phyloP scores from a whole-genome alignment of 164 flowering plant genomes.

The Stephania cephalantha region DNA sequence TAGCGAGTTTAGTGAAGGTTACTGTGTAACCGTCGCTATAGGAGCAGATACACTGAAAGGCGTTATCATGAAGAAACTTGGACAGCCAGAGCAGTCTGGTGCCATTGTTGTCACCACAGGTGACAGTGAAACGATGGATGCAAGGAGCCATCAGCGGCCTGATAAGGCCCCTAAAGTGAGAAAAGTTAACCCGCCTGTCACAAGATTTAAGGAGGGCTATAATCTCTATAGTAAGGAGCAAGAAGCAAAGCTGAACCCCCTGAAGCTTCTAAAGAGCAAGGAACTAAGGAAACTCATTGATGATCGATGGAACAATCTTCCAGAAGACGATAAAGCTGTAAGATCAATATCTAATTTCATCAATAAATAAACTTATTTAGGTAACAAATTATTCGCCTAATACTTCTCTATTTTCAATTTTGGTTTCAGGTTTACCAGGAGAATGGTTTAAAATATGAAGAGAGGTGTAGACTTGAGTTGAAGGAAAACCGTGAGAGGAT shows the following conservation, averaged over 20 bases:
- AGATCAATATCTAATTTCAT: not conserved
- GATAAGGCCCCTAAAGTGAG: not conserved
- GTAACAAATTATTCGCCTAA: not conserved
- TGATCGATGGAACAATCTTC: not conserved
- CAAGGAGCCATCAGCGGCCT: not conserved
- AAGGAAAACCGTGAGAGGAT: not conserved
- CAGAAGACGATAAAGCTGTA: not conserved
- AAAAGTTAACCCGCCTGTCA: not conserved
- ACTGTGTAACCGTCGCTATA: not conserved
- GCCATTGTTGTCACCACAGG: not conserved
- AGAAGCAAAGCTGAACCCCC: not conserved
- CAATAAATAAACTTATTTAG: not conserved
- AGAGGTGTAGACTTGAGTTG: not conserved
- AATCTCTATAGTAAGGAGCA: not conserved
- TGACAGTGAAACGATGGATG: not conserved
- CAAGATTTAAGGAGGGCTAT: not conserved
- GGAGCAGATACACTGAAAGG: not conserved
- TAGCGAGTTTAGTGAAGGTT: not conserved
- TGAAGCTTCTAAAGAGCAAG: not conserved
- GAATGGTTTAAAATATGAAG: not conserved
- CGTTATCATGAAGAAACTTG: not conserved
- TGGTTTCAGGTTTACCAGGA: not conserved
- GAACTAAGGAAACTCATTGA: not conserved
- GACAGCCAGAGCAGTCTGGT: not conserved
- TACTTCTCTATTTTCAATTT: not conserved